Evolutionary conservation across 768 basidiomycete genomes (phyloP), one percentile per base, ranked within the genome.

Genomic region (Mycena vulgaris): DNA sequence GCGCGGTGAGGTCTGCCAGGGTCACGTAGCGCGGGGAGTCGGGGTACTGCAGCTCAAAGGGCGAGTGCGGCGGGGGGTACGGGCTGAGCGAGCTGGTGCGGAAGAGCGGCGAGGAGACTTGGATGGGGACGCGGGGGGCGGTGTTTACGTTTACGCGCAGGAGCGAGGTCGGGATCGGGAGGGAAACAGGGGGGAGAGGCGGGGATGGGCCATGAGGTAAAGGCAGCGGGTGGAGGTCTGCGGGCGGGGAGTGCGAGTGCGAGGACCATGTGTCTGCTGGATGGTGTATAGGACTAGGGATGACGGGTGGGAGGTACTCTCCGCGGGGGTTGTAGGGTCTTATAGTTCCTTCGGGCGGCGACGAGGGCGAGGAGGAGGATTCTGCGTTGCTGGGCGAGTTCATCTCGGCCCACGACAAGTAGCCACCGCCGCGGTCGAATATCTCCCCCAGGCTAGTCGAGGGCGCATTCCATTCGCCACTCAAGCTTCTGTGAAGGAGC

Each of bases 91-190:
- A 4, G 35, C 33, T 11, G 14, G 64, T 6, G 49, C 11, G 49
- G 6, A 55, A 33, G 65, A 23, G 52, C 8, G 61, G 61, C 48
- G 61, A 63, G 58, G 11, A 25, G 45, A 27, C 39, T n/a, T 56
- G 56, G 63, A 66, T 66, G 57, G 71, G 62, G 35, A 69, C 28
- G 49, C 58, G 51, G 8, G 63, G 71, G 33, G 35, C 16, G 21
- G 58, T 65, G 63, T 72, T 72, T 42, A 72, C 63, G 61, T 68
- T 68, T 7, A 68, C 66, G 58, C 61, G 65, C 37, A 62, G 60
- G 61, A 71, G 53, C 13, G 65, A 51, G n/a, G 33, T 16, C 7
- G 64, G 70, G 14, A 66, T 28, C 1, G 71, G 66, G 37, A 60
- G 66, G 13, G 58, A n/a, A 23, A 64, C 28, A 27, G 66, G 60